Percentiles rank a stretch among this genome's conserved stretches.
phyloP scores from a whole-genome alignment of 192 early-diverging fungal genomes.

The Backusella sp. region DNA sequence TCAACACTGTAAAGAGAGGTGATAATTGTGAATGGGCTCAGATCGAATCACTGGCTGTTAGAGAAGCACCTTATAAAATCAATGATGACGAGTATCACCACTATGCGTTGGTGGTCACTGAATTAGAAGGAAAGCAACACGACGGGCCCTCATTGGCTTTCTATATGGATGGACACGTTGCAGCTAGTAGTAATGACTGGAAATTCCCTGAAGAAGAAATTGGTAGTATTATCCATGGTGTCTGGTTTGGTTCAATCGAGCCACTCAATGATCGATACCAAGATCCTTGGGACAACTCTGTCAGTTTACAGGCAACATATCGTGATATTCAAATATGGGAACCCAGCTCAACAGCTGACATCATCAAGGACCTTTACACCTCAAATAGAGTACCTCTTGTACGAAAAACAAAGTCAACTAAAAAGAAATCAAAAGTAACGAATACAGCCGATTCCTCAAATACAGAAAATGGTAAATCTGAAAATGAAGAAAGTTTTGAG shows the following conservation, averaged over 20 bases:
- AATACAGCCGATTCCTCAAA: not conserved
- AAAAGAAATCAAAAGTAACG: not conserved
- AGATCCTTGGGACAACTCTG: slow-evolving; percentile 31
- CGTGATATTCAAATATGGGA: slow-evolving; percentile 33
- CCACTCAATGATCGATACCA: slow-evolving; percentile 31
- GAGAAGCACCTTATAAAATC: not conserved
- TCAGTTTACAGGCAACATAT: slow-evolving; percentile 23
- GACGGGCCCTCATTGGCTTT: slow-evolving; percentile 12
- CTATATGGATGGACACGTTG: slow-evolving; percentile 35
- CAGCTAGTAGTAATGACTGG: slow-evolving; percentile 22
- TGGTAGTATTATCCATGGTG: slow-evolving; percentile 16
- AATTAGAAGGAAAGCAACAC: not conserved
- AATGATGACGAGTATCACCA: slow-evolving; percentile 21
- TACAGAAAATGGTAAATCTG: not conserved
- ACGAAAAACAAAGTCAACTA: not conserved
- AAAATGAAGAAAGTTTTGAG: not conserved
- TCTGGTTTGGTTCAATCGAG: slow-evolving; percentile 37
- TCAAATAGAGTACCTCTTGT: not conserved
- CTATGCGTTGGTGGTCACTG: slow-evolving; percentile 19
- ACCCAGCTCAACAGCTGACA: not conserved
- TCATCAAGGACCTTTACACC: not conserved
- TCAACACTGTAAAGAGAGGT: not conserved
- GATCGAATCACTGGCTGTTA: not conserved
- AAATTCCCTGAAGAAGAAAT: slow-evolving; percentile 8
- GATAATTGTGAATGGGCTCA: not conserved